Evolutionary conservation across 139 green algal genomes (phyloP), one percentile per base, ranked within the genome.

Genomic region (Tetraselmis chui): DNA sequence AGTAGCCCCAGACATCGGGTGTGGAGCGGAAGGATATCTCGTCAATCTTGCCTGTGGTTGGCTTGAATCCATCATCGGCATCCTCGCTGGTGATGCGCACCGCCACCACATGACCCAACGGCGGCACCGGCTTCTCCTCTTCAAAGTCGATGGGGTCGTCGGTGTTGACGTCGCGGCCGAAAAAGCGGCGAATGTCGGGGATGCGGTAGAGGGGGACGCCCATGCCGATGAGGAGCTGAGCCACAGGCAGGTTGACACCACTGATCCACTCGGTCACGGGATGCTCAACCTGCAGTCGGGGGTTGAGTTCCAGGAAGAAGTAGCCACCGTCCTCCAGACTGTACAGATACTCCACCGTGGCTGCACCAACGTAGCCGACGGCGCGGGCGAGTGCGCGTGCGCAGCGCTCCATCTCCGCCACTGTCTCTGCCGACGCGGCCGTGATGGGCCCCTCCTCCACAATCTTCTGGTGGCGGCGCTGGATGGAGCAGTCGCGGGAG

Each of bases 221-320:
- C 93, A 97, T 97, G 81, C 88, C 97, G 24, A 99, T 86, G 80
- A 97, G 88, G 1, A 98, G 80, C 88, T 99, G 97, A 30, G 86
- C 89, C 23, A 94, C 89, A n/a, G 97, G 97, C 76, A 99, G 93
- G 88, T 99, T 99, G 59, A 97, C 91, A 11, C 89, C 88, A 24
- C 92, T 95, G 88, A 99, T 98, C 88, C 92, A 95, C 88, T 99
- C 97, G 22, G 97, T 99, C 30, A 99, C 97, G 1, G 97, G 97
- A 86, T 99, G 97, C 90, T 99, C 97, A 77, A 99, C 96, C 92
- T 99, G 96, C 82, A 99, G 91, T 1, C 96, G 87, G 1, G 96
- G 96, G 89, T 99, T 99, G 28, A 99, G 93, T 91, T 99, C 96
- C 87, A 99, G 87, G 88, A 99, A 99, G 91, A 91, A 98, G 91